These are phyloP conservation scores for Sungouiella blattae DNA, from an alignment of 805 yeast genomes.

Conservation along the genomic window DNA sequence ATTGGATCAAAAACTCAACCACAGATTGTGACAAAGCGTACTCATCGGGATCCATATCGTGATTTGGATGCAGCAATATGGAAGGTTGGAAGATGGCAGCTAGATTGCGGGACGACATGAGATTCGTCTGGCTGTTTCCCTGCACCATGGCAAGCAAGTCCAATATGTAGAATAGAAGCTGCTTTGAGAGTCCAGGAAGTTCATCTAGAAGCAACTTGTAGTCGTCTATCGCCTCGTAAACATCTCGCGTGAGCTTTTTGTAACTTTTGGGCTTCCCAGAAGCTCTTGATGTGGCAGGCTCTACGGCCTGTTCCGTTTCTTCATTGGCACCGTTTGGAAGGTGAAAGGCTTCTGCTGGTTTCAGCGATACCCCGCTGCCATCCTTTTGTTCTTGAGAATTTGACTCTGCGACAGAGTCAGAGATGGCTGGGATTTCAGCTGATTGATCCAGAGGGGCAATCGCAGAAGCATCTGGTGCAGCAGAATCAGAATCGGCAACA, in stretches of 20 bases:
- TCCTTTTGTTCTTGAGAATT: too few species aligned
- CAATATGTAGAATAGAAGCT: constrained; percentile 77
- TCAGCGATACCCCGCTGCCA: too few species aligned
- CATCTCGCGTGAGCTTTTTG: constrained; percentile 59
- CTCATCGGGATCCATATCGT: constrained; percentile 90
- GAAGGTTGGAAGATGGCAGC: constrained; percentile 98
- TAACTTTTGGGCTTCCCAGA: constrained; percentile 40
- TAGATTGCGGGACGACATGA: constrained; percentile 89
- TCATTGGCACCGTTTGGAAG: too few species aligned
- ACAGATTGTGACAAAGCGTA: constrained; percentile 83
- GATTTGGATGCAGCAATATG: constrained; percentile 86
- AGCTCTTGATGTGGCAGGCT: background rate
- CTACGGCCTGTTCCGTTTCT: background rate
- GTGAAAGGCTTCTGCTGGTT: too few species aligned
- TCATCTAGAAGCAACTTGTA: constrained; percentile 65
- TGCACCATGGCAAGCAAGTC: constrained; percentile 86
- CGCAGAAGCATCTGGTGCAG: constrained; percentile 1
- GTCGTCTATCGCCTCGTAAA: constrained; percentile 63
- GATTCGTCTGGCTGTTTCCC: constrained; percentile 67
- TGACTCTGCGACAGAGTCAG: background rate
- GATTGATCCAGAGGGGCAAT: background rate
- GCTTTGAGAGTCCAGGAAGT: constrained; percentile 76
- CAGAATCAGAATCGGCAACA: constrained; percentile 5
- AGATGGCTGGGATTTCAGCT: background rate
- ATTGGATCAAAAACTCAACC: constrained; percentile 83